Conservation (phyloP, 2,329 filamentous ascomycete species). For the Immersiporthe knoxdaviesiana region DNA sequence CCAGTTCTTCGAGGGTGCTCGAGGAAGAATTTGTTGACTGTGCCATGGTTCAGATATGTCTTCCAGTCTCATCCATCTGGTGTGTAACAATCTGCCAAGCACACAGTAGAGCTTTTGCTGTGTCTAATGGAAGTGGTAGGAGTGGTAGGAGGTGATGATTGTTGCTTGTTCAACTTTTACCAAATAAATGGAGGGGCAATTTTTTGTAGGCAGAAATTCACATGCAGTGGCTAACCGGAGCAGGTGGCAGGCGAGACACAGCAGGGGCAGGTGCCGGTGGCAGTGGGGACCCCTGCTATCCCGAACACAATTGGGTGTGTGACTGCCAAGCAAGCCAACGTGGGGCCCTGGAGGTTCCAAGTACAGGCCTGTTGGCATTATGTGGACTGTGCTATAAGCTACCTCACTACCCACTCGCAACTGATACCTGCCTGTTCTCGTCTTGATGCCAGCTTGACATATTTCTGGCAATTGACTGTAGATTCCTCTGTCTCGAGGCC, state of each 20-base stretch:
- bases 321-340: background rate
- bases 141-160: background rate
- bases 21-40: background rate
- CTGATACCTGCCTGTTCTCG: slow-evolving; percentile 10
- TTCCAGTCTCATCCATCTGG: background rate
- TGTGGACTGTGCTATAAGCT: background rate
- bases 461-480: background rate
- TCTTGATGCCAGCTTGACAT: slow-evolving; percentile 24
- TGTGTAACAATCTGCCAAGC: background rate
- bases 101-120: background rate
- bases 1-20: slow-evolving; percentile 27
- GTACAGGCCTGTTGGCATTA: background rate
- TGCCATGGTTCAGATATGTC: slow-evolving; percentile 11
- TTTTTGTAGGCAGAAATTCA: slow-evolving; percentile 11
- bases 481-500: background rate
- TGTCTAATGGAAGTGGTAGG: background rate
- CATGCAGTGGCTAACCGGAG: too few species aligned
- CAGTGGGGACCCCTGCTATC: background rate
- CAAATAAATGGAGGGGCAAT: slow-evolving; percentile 25
- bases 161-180: background rate
- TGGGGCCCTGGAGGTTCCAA: background rate
- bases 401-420: background rate
- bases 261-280: background rate
- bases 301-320: background rate
- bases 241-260: slow-evolving; percentile 6